A percentile compares a stretch with the other conserved stretches of the same genome.
Evolutionary conservation across 2,329 filamentous ascomycete genomes (phyloP).

Genomic region (Pleurostoma richardsiae): DNA sequence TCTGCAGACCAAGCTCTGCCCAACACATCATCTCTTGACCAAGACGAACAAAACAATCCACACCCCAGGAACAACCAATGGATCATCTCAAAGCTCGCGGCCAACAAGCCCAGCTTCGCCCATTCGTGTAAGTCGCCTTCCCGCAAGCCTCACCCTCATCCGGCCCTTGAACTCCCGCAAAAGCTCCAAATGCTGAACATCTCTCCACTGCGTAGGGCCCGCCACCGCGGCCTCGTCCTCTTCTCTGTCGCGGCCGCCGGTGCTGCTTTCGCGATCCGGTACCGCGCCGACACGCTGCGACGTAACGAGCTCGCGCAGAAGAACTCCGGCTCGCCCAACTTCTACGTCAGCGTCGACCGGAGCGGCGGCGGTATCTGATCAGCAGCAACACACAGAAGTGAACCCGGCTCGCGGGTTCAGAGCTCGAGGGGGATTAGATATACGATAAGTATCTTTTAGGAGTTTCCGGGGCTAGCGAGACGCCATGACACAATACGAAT

Average conservation of each 20-base stretch:
- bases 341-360: conserved; percentile 46
- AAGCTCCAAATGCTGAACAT: too few relatives aligned
- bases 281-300: conserved; percentile 27
- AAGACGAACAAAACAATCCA: too few relatives aligned
- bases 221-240: conserved; percentile 29
- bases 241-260: conserved; percentile 23
- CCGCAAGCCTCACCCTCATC: background rate
- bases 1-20: too few relatives aligned
- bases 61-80: conserved; percentile 3
- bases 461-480: too few relatives aligned
- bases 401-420: too few relatives aligned
- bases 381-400: background rate
- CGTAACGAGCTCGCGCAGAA: conserved; percentile 39
- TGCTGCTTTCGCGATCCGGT: conserved; percentile 22
- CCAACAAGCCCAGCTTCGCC: conserved; percentile 3
- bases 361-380: conserved; percentile 39
- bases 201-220: conserved; percentile 17
- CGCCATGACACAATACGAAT: too few relatives aligned
- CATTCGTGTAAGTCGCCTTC: conserved; percentile 8
- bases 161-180: too few relatives aligned
- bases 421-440: too few relatives aligned
- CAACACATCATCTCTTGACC: too few relatives aligned
- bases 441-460: too few relatives aligned
- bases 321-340: conserved; percentile 25
- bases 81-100: too few relatives aligned